Conservation (phyloP, 106 monocot species). For the Iris macrosiphon region DNA sequence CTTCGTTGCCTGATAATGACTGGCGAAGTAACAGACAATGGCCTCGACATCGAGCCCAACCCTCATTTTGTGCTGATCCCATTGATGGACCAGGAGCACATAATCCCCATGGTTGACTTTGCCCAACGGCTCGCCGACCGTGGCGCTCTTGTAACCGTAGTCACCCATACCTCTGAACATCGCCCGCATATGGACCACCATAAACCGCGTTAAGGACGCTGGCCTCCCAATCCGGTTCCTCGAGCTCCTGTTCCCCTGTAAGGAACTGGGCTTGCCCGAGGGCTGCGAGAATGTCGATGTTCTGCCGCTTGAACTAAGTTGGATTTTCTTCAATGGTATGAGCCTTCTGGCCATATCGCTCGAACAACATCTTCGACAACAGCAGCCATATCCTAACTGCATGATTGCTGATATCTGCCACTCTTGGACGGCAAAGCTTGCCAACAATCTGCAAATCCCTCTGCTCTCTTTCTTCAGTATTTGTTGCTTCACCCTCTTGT, state of each 20-base stretch:
- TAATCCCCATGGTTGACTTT: slow-evolving; percentile 47
- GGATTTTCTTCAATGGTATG: slow-evolving; percentile 18
- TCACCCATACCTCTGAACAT: slow-evolving; percentile 33
- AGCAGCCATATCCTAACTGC: slow-evolving; percentile 15
- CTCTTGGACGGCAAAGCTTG: slow-evolving; percentile 24
- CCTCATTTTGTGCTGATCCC: slow-evolving; percentile 22
- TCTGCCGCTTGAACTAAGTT: not conserved
- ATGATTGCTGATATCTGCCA: slow-evolving; percentile 38
- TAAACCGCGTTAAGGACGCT: not conserved
- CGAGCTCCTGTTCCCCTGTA: slow-evolving; percentile 24
- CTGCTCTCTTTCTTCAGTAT: slow-evolving; percentile 25
- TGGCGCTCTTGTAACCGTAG: slow-evolving; percentile 19
- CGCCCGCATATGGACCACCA: not conserved
- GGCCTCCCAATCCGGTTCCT: slow-evolving; percentile 16
- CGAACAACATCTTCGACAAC: slow-evolving; percentile 9
- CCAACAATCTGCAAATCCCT: slow-evolving; percentile 15
- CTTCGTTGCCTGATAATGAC: not conserved
- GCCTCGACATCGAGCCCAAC: not conserved
- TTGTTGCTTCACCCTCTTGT: slow-evolving; percentile 16
- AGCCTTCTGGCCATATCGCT: slow-evolving; percentile 5
- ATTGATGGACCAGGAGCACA: slow-evolving; percentile 33
- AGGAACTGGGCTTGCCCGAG: slow-evolving; percentile 7
- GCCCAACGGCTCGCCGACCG: slow-evolving; percentile 25
- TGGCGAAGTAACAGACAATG: not conserved
- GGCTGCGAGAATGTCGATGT: slow-evolving; percentile 25